These are phyloP conservation scores for Backusella psychrophila DNA, from an alignment of 192 early-diverging fungal genomes.

Conservation along the genomic window DNA sequence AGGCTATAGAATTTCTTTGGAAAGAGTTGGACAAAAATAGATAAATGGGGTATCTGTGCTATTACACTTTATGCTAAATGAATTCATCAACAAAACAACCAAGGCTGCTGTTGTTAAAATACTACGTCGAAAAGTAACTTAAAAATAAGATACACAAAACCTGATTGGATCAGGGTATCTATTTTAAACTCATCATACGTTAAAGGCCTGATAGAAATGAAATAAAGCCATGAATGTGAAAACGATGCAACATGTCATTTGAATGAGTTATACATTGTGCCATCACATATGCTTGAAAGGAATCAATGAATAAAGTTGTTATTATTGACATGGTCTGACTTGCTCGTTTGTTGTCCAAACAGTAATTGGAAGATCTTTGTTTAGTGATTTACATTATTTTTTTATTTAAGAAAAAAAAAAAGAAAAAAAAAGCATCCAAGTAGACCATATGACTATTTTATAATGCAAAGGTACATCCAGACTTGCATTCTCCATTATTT, in stretches of 20 bases:
- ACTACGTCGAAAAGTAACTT: neutral
- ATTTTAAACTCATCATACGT: neutral
- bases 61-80: neutral
- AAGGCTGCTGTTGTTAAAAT: neutral
- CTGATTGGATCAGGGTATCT: neutral
- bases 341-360: slow-evolving; percentile 9
- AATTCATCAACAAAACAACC: slow-evolving; percentile 6
- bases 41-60: neutral
- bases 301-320: neutral
- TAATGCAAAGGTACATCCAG: neutral
- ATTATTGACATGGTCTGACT: slow-evolving; percentile 8
- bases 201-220: neutral
- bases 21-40: neutral
- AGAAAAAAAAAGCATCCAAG: neutral
- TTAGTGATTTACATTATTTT: slow-evolving; percentile 5
- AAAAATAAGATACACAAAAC: neutral
- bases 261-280: neutral
- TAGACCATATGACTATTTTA: neutral
- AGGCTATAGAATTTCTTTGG: neutral
- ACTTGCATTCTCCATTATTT: neutral
- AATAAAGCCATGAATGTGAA: neutral
- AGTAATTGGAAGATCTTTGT: slow-evolving; percentile 6
- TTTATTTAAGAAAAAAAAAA: neutral
- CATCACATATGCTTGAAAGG: neutral
- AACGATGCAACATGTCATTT: neutral